Base-by-base conservation (phyloP, 306 rosid species). In the Sphenostylis stenocarpa region DNA sequence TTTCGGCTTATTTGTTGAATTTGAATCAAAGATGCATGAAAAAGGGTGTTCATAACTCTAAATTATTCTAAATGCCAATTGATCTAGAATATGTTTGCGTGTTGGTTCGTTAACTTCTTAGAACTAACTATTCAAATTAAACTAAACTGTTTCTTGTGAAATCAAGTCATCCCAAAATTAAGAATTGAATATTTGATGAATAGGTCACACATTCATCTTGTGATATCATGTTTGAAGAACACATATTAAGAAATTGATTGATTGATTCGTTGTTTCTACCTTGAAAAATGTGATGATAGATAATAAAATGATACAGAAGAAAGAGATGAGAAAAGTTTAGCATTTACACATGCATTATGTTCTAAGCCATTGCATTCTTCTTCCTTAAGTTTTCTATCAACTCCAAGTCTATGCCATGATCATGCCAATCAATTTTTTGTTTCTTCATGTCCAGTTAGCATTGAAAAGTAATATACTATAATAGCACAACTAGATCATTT, bases 361-460 rank as follows among this genome's bases (percentile, higher is more conserved):
- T 68, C 76, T 77, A 68, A 67, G 75, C 67, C 13, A 62, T 19
- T 63, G 49, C 38, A 21, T 48, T 7, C 72, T 64, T 51, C 53
- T 49, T 64, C 31, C 65, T 36, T 36, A 75, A 62, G 71, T 63
- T 21, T 14, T 41, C 29, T 24, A 12, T 26, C 34, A 36, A 76
- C 43, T 49, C 19, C 66, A 52, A 16, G 49, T 63, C 63, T n/a
- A 14, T 33, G 24, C 17, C 26, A 61, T n/a, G 62, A 45, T 75
- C 31, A 19, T 62, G 51, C n/a, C 65, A 34, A 23, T 64, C 51
- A 36, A 52, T 5, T 39, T 63, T 63, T 29, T 75, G 14, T 14
- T 36, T 52, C 31, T 38, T 75, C 21, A 21, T 33, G 38, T 14
- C 33, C 45, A 20, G 11, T 41, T 53, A 29, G n/a, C 34, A 75